Conservation (phyloP, 2,329 filamentous ascomycete species). For the Aureobasidium lini region DNA sequence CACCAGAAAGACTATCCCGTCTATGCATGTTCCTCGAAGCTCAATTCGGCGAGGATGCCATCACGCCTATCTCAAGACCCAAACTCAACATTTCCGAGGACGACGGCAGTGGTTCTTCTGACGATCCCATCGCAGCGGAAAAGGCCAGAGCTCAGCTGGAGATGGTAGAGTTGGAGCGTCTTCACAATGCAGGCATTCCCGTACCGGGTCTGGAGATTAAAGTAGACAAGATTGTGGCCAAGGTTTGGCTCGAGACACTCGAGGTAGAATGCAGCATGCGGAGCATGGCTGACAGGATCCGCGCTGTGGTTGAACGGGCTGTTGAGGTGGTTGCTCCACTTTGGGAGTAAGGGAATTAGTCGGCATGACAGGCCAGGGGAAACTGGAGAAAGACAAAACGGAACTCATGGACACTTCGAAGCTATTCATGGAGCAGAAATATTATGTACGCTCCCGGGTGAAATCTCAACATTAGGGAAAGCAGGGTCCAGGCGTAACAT, state of each 20-base stretch:
- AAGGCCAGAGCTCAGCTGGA: slow-evolving; percentile 45
- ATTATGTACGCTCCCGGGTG: neutral
- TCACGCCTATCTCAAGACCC: slow-evolving; percentile 65
- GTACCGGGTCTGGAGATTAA: slow-evolving; percentile 82
- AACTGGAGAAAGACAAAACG: neutral
- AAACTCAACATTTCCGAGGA: slow-evolving; percentile 37
- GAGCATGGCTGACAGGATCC: slow-evolving; percentile 72
- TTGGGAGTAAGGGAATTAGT: slow-evolving; percentile 11
- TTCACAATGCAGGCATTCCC: slow-evolving; percentile 79
- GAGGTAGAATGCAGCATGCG: slow-evolving; percentile 83
- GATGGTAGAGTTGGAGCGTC: slow-evolving; percentile 59
- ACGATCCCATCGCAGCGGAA: slow-evolving; percentile 41
- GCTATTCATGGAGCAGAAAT: neutral
- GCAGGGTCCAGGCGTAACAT: neutral
- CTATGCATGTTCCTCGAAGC: slow-evolving; percentile 95
- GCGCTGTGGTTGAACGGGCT: slow-evolving; percentile 81
- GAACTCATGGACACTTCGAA: neutral
- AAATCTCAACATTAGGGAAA: neutral
- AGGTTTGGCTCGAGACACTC: slow-evolving; percentile 84
- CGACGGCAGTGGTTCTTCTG: slow-evolving; percentile 29
- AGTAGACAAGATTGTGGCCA: slow-evolving; percentile 80
- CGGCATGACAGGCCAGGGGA: neutral
- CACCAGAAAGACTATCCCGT: slow-evolving; percentile 71
- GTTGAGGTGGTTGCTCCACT: slow-evolving; percentile 49
- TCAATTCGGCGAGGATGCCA: slow-evolving; percentile 80